Percentiles rank a stretch among this genome's conserved stretches.
These are phyloP conservation scores for Sclerotinia minor DNA, from an alignment of 2,329 filamentous ascomycete species.

Conservation along the genomic window DNA sequence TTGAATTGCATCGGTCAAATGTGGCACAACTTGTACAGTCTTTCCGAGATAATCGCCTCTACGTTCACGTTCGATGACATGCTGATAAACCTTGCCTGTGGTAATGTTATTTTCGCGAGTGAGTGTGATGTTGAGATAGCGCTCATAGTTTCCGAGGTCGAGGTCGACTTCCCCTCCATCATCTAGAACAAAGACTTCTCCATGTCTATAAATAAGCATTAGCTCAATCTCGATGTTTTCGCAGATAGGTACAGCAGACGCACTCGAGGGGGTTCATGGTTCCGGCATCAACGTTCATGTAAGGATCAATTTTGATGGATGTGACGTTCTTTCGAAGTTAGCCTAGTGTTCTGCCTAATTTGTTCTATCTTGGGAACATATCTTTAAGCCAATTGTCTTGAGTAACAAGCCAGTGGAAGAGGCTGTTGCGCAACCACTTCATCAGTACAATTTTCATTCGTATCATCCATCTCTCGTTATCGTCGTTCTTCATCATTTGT, in stretches of 20 bases:
- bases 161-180: constrained; percentile 78
- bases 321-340: constrained; percentile 53
- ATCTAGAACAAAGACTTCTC: constrained; percentile 84
- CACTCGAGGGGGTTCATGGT: constrained; percentile 62
- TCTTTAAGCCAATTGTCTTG: constrained; percentile 78
- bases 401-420: constrained; percentile 73
- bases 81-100: constrained; percentile 91
- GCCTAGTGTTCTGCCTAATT: constrained; percentile 27
- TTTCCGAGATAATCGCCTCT: constrained; percentile 72
- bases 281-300: constrained; percentile 75
- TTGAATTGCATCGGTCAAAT: constrained; percentile 88
- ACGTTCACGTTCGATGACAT: constrained; percentile 74
- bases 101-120: constrained; percentile 93
- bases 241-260: constrained; percentile 29
- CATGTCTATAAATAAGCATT: constrained; percentile 59
- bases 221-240: constrained; percentile 33
- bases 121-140: constrained; percentile 78
- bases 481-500: constrained; percentile 7
- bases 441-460: constrained; percentile 14
- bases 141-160: constrained; percentile 75
- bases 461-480: neutral
- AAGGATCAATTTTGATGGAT: constrained; percentile 70
- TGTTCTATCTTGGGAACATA: constrained; percentile 48
- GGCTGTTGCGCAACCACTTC: constrained; percentile 46
- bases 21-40: constrained; percentile 88